Evolutionary conservation across 768 basidiomycete genomes (phyloP).

Genomic region (Lentinula raphanica): DNA sequence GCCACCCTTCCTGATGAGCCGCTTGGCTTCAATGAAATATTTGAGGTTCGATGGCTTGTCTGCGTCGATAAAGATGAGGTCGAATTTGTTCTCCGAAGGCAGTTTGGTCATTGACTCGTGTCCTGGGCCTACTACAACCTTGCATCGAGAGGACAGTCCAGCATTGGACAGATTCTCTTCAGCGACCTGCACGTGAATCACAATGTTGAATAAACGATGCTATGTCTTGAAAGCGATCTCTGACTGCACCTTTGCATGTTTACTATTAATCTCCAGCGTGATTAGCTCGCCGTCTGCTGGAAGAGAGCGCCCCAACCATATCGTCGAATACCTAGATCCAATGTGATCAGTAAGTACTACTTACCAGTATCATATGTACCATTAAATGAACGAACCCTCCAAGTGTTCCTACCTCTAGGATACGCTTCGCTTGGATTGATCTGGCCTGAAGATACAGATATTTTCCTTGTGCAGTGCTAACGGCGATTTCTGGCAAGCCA

Average conservation of each 20-base stretch:
- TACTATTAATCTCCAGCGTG: constrained; percentile 41
- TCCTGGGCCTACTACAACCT: constrained; percentile 49
- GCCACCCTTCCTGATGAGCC: constrained; percentile 53
- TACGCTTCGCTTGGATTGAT: constrained; percentile 38
- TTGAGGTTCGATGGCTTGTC: constrained; percentile 52
- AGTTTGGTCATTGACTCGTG: constrained; percentile 44
- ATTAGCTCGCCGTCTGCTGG: constrained; percentile 45
- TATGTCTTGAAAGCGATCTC: no score
- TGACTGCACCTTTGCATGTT: constrained; percentile 43
- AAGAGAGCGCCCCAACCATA: constrained; percentile 41
- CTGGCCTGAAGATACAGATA: constrained; percentile 37
- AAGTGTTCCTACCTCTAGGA: constrained; percentile 50
- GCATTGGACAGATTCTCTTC: constrained; percentile 51
- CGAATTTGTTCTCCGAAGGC: constrained; percentile 46
- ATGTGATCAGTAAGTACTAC: background rate
- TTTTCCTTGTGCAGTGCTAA: constrained; percentile 39
- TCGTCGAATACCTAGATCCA: constrained; percentile 33
- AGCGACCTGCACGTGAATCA: constrained; percentile 59
- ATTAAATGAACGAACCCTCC: constrained; percentile 32
- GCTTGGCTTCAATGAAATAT: constrained; percentile 58
- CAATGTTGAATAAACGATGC: no score
- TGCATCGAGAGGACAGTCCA: constrained; percentile 43
- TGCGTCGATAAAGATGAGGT: constrained; percentile 69
- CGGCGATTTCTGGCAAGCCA: constrained; percentile 30
- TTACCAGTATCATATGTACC: no score